Conservation (phyloP, 129 eudicot species). For the Glebionis coronaria region DNA sequence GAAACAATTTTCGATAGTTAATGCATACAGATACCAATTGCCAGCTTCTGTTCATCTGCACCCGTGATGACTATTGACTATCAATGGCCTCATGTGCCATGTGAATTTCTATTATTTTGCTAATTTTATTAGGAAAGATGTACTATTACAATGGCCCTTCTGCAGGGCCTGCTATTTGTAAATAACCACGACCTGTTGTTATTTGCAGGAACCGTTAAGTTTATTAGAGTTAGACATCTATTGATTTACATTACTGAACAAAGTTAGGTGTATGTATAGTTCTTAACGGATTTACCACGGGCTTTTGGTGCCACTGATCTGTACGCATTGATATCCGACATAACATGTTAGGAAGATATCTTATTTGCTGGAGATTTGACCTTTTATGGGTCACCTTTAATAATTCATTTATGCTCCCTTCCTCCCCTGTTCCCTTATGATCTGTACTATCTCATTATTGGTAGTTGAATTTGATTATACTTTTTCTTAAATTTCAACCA, state of each 20-base stretch:
- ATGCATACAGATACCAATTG: slow-evolving; percentile 25
- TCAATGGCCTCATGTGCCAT: slow-evolving; percentile 29
- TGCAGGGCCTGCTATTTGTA: no score
- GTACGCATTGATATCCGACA: slow-evolving; percentile 27
- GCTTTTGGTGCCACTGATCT: slow-evolving; percentile 12
- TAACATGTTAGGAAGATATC: slow-evolving; percentile 18
- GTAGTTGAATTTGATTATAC: not conserved
- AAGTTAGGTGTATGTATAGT: not conserved
- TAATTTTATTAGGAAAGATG: no score
- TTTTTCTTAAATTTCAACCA: no score
- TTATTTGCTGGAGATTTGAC: slow-evolving; percentile 32
- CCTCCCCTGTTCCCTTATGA: slow-evolving; percentile 2
- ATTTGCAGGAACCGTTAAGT: no score
- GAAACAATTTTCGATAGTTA: slow-evolving; percentile 17
- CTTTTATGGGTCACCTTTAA: slow-evolving; percentile 10
- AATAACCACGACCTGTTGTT: no score
- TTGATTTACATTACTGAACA: not conserved
- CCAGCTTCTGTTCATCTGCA: not conserved
- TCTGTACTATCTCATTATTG: not conserved
- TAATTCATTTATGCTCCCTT: slow-evolving; percentile 21
- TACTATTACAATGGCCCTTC: no score
- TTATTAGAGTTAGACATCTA: no score
- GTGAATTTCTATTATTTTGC: slow-evolving; percentile 11
- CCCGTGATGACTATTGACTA: slow-evolving; percentile 7
- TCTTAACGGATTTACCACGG: not conserved